Evolutionary conservation across 208 protist species (phyloP).

Genomic region (Trypanosoma mega): DNA sequence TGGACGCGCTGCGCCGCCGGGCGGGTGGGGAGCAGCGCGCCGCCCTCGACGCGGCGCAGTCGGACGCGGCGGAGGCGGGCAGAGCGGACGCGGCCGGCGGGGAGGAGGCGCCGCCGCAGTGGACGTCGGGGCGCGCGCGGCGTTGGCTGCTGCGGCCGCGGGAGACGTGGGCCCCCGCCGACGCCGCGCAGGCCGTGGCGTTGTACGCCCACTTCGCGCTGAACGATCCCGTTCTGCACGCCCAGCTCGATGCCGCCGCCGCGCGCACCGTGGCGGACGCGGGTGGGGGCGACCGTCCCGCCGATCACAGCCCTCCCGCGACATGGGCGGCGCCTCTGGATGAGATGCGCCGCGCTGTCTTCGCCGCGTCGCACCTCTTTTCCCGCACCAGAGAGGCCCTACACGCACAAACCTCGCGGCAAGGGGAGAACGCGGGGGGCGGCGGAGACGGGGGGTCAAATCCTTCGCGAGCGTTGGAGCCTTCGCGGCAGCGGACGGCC

Average conservation of each 20-base stretch:
- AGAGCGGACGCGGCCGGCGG: neutral
- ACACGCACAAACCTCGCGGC: no score
- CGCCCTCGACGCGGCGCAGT: neutral
- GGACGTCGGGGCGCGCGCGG: slow-evolving; percentile 10
- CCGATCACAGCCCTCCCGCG: no score
- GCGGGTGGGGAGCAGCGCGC: slow-evolving; percentile 15
- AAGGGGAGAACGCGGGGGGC: no score
- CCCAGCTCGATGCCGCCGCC: slow-evolving; percentile 17
- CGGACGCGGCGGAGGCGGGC: neutral
- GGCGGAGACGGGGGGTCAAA: no score
- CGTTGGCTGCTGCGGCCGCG: slow-evolving; percentile 9
- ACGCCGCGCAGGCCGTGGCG: slow-evolving; percentile 21
- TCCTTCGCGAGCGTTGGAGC: no score
- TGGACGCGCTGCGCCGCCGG: slow-evolving; percentile 18
- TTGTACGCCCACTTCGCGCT: slow-evolving; percentile 29
- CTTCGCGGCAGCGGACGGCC: no score
- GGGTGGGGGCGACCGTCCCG: neutral
- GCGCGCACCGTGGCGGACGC: slow-evolving; percentile 5
- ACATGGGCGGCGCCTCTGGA: no score
- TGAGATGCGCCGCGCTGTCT: neutral
- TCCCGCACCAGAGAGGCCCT: no score
- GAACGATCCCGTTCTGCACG: slow-evolving; percentile 29
- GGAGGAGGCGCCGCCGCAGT: neutral
- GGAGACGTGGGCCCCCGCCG: slow-evolving; percentile 9
- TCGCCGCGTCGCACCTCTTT: neutral